These are phyloP conservation scores for Trichosphaerium sp. DNA, from an alignment of 78 protist species.

Conservation along the genomic window DNA sequence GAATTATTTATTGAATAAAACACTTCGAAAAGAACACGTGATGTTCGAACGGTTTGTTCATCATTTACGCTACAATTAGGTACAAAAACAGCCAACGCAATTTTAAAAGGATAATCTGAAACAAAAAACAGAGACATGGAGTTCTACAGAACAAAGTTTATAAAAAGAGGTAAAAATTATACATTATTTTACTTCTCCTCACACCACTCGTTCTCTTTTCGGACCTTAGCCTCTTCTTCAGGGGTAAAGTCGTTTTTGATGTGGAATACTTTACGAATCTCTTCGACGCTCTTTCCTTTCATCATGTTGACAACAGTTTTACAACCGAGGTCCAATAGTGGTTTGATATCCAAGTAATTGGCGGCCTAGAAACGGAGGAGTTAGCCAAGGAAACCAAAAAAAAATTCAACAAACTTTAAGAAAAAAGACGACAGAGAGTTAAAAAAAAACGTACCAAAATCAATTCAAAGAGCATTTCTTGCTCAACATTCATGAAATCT, in stretches of 20 bases:
- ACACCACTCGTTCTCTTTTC: conserved; percentile 71
- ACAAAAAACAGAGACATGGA: no score
- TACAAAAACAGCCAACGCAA: no score
- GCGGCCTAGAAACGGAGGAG: conserved; percentile 53
- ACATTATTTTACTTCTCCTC: no score
- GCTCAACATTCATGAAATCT: background rate
- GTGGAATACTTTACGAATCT: conserved; percentile 72
- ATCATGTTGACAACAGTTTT: conserved; percentile 78
- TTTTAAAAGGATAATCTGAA: no score
- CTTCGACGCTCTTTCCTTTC: conserved; percentile 77
- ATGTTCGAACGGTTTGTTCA: no score
- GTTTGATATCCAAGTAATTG: conserved; percentile 83
- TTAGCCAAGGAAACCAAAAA: background rate
- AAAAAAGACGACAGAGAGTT: background rate
- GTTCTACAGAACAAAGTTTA: no score
- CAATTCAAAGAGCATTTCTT: conserved; percentile 40
- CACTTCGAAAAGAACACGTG: no score
- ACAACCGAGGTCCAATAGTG: conserved; percentile 81
- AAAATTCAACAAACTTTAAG: background rate
- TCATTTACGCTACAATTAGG: no score
- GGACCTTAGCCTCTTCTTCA: conserved; percentile 74
- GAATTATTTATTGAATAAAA: no score
- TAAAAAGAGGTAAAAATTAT: no score
- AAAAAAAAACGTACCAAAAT: conserved; percentile 2
- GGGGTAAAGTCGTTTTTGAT: conserved; percentile 80